Conservation (phyloP, 2,329 filamentous ascomycete species). For the Thermomyces lanuginosus region DNA sequence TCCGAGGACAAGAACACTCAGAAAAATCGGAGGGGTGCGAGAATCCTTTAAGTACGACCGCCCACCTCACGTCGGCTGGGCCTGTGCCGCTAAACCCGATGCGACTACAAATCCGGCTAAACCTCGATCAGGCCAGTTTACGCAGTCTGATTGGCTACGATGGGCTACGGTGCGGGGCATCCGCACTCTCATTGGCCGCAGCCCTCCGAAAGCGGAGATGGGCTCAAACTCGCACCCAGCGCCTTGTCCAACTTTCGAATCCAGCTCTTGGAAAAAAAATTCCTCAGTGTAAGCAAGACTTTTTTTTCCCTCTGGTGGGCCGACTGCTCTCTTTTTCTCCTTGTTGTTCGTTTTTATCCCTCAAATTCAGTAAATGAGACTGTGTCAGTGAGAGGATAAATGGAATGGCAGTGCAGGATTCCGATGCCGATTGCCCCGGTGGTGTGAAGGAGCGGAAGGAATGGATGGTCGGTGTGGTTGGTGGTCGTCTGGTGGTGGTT, state of each 20-base stretch:
- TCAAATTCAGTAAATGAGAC: not conserved
- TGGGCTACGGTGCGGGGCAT: slow-evolving; percentile 12
- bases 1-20: slow-evolving; percentile 21
- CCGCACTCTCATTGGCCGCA: slow-evolving; percentile 12
- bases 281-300: not conserved
- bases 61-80: slow-evolving; percentile 17
- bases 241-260: not conserved
- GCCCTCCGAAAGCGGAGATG: slow-evolving; percentile 10
- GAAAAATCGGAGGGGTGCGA: slow-evolving; percentile 24
- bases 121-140: slow-evolving; percentile 18
- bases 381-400: not conserved
- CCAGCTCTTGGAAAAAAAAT: not conserved
- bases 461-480: too few species aligned
- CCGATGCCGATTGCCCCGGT: too few species aligned
- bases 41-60: slow-evolving; percentile 28
- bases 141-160: slow-evolving; percentile 15
- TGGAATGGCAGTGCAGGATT: too few species aligned
- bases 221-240: not conserved
- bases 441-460: too few species aligned
- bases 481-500: too few species aligned
- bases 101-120: slow-evolving; percentile 18
- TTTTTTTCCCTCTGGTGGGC: slow-evolving; percentile 4
- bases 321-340: slow-evolving; percentile 3
- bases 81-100: slow-evolving; percentile 23
- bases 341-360: slow-evolving; percentile 2